phyloP scores from a whole-genome alignment of 805 yeast species.

The Metschnikowia cerradonensis region DNA sequence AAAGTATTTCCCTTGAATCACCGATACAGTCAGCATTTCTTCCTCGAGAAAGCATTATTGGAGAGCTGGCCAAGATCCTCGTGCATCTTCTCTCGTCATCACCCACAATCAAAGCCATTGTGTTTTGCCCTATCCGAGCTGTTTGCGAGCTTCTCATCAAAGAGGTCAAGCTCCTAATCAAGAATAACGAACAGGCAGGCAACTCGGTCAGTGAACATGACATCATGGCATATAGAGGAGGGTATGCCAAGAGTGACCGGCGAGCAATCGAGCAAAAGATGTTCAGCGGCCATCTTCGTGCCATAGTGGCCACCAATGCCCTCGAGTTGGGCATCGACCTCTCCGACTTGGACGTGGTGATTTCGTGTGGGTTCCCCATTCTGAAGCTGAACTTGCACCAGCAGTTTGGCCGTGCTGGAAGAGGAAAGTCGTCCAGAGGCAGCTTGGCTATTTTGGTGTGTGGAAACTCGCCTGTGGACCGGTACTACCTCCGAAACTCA shows the following conservation, averaged over 20 bases:
- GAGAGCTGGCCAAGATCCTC: conserved; percentile 72
- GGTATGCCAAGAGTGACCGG: conserved; percentile 83
- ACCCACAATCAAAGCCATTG: conserved; percentile 70
- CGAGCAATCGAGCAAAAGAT: conserved; percentile 83
- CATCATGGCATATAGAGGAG: conserved; percentile 93
- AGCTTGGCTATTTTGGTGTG: conserved; percentile 84
- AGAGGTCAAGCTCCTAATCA: conserved; percentile 59
- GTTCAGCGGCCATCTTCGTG: conserved; percentile 82
- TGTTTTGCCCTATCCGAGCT: conserved; percentile 82
- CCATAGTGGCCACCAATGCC: conserved; percentile 93
- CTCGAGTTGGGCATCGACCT: conserved; percentile 94
- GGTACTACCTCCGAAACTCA: conserved; percentile 71
- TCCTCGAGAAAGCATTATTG: conserved; percentile 62
- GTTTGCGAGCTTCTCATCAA: conserved; percentile 87
- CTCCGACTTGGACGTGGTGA: conserved; percentile 86
- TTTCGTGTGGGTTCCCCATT: conserved; percentile 89
- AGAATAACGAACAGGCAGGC: not conserved
- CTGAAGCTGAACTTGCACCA: conserved; percentile 87
- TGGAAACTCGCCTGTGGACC: conserved; percentile 80
- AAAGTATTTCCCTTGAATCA: conserved; percentile 4
- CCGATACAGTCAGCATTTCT: conserved; percentile 17
- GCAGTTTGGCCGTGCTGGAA: conserved; percentile 96
- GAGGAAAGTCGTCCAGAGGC: conserved; percentile 65
- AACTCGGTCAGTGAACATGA: conserved; percentile 44
- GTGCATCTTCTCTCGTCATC: conserved; percentile 55